Evolutionary conservation across 495 filamentous ascomycete species (phyloP).

Genomic region (Parathielavia appendiculata): DNA sequence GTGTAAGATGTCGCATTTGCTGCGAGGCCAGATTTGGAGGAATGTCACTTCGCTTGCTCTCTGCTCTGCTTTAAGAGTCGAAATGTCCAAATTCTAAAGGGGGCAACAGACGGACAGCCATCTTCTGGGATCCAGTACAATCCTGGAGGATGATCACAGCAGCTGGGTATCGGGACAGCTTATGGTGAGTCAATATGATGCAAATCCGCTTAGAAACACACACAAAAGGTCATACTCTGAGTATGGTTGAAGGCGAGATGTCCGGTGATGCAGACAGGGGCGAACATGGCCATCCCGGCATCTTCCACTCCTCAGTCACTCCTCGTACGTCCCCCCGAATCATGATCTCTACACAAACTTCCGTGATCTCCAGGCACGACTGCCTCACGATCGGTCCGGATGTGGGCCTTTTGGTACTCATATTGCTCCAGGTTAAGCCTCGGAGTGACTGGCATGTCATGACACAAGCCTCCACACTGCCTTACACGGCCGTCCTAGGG

Average conservation of each 20-base stretch:
- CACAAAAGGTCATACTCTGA: no score
- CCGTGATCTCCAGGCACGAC: background rate
- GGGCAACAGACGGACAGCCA: no score
- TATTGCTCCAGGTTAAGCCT: background rate
- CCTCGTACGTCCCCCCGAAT: background rate
- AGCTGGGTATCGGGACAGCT: no score
- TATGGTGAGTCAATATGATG: no score
- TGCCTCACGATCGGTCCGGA: background rate
- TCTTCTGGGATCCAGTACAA: no score
- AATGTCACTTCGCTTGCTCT: no score
- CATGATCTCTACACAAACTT: background rate
- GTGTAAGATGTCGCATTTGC: slow-evolving; percentile 13
- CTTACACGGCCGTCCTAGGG: background rate
- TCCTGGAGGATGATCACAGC: no score
- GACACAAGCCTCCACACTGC: background rate
- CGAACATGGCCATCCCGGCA: background rate
- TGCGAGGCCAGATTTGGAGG: background rate
- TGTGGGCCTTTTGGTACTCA: background rate
- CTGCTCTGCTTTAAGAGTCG: no score
- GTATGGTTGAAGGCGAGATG: background rate
- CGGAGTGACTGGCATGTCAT: background rate
- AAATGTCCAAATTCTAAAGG: no score
- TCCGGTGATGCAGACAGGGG: background rate
- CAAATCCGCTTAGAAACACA: no score
- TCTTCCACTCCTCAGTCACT: background rate